phyloP scores from a whole-genome alignment of 495 filamentous ascomycete genomes.

The Penicillium egyptiacum region DNA sequence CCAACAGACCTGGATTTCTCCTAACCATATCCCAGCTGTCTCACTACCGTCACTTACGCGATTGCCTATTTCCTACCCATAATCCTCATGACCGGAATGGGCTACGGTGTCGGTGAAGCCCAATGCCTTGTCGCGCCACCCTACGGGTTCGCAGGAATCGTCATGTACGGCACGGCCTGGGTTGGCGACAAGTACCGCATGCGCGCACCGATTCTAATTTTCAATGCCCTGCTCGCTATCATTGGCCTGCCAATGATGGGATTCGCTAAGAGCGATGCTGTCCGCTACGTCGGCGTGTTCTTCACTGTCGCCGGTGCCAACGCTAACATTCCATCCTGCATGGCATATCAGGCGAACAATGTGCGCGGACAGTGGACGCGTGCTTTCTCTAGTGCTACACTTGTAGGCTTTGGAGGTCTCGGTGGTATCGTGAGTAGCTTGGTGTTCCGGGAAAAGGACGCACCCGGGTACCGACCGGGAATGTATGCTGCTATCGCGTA shows the following conservation, averaged over 20 bases:
- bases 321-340: conserved; percentile 56
- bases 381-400: conserved; percentile 57
- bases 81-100: conserved; percentile 58
- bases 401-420: conserved; percentile 55
- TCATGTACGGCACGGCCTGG: conserved; percentile 56
- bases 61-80: conserved; percentile 69
- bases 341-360: conserved; percentile 68
- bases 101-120: conserved; percentile 53
- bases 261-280: conserved; percentile 48
- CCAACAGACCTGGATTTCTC: background rate
- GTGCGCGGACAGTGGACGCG: conserved; percentile 67
- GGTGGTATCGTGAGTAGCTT: conserved; percentile 59
- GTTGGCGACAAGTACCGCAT: conserved; percentile 56
- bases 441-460: conserved; percentile 59
- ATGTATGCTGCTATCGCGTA: conserved; percentile 50
- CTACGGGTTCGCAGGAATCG: conserved; percentile 57
- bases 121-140: conserved; percentile 67
- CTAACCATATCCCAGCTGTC: conserved; percentile 32
- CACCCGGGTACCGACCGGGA: conserved; percentile 57
- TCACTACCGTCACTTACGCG: conserved; percentile 60
- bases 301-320: conserved; percentile 59
- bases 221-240: conserved; percentile 53
- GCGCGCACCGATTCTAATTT: conserved; percentile 57
- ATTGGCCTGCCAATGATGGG: conserved; percentile 55
- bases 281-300: conserved; percentile 66